Evolutionary conservation across 2,329 filamentous ascomycete species (phyloP).

Genomic region (Dothistroma septosporum): DNA sequence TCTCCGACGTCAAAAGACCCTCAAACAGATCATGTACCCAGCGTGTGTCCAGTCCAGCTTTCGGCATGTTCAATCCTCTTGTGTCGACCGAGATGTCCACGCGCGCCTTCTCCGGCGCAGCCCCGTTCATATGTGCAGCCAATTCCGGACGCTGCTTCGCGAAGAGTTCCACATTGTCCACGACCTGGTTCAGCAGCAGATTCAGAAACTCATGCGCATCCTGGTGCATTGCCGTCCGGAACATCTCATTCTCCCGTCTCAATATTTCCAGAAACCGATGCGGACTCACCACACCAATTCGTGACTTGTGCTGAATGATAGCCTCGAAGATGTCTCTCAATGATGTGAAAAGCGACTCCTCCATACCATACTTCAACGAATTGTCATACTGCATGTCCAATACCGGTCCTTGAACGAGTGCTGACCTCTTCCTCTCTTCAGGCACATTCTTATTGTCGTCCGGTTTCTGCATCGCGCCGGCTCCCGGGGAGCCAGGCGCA

Average conservation of each 20-base stretch:
- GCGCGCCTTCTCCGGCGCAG: slow-evolving; percentile 22
- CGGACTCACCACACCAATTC: slow-evolving; percentile 86
- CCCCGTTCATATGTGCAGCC: slow-evolving; percentile 25
- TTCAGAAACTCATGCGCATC: slow-evolving; percentile 98
- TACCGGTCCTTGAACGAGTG: slow-evolving; percentile 80
- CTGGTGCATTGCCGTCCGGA: slow-evolving; percentile 94
- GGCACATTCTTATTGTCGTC: slow-evolving; percentile 94
- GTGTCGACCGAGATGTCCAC: slow-evolving; percentile 15
- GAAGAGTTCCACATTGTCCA: slow-evolving; percentile 87
- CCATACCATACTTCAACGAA: slow-evolving; percentile 78
- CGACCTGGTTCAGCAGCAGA: slow-evolving; percentile 89
- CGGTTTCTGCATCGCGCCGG: slow-evolving; percentile 58
- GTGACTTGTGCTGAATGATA: slow-evolving; percentile 72
- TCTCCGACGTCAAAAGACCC: slow-evolving; percentile 90
- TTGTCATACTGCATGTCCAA: slow-evolving; percentile 81
- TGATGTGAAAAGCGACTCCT: slow-evolving; percentile 89
- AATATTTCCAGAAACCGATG: slow-evolving; percentile 91
- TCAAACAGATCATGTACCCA: slow-evolving; percentile 99
- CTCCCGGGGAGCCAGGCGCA: slow-evolving; percentile 52
- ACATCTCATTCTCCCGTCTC: slow-evolving; percentile 93
- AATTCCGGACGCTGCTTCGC: slow-evolving; percentile 58
- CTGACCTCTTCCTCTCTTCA: slow-evolving; percentile 97
- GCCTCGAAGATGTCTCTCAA: slow-evolving; percentile 95
- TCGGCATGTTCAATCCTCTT: slow-evolving; percentile 18
- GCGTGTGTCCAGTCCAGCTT: slow-evolving; percentile 42